Evolutionary conservation across 257 asterid species (phyloP).

Genomic region (Anisodus acutangulus): DNA sequence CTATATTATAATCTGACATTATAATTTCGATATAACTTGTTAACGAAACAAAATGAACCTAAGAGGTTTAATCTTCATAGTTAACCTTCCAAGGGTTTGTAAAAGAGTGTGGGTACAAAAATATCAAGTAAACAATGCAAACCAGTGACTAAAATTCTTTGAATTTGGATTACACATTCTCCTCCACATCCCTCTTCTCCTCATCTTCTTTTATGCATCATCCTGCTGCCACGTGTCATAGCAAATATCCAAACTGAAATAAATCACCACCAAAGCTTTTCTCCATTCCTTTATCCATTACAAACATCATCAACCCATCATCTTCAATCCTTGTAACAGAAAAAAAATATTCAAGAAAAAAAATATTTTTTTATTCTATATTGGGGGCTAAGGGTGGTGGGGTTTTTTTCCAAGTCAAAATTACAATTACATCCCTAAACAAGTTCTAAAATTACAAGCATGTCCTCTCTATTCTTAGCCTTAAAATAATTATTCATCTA

Average conservation of each 20-base stretch:
- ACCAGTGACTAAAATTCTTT: too few relatives aligned
- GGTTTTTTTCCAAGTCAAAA: background rate
- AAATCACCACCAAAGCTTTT: slow-evolving; percentile 51
- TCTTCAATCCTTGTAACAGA: slow-evolving; percentile 28
- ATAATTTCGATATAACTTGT: background rate
- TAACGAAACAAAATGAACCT: background rate
- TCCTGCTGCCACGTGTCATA: slow-evolving; percentile 43
- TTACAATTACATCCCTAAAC: slow-evolving; percentile 27
- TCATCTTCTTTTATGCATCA: slow-evolving; percentile 24
- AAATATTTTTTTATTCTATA: background rate
- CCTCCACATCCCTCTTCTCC: too few relatives aligned
- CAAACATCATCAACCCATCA: slow-evolving; percentile 46
- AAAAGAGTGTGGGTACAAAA: background rate
- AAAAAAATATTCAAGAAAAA: background rate
- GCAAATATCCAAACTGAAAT: slow-evolving; percentile 49
- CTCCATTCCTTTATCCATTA: slow-evolving; percentile 54
- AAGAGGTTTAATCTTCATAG: background rate
- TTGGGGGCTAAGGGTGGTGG: background rate
- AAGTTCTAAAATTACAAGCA: slow-evolving; percentile 15
- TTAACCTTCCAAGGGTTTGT: background rate
- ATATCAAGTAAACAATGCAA: background rate
- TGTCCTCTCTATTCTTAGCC: slow-evolving; percentile 34
- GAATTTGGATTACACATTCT: too few relatives aligned
- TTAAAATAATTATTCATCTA: slow-evolving; percentile 16
- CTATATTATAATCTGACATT: background rate